A percentile compares a stretch with the other conserved stretches of the same genome.
phyloP scores from a whole-genome alignment of 2,329 filamentous ascomycete genomes.

The Cercospora beticola region DNA sequence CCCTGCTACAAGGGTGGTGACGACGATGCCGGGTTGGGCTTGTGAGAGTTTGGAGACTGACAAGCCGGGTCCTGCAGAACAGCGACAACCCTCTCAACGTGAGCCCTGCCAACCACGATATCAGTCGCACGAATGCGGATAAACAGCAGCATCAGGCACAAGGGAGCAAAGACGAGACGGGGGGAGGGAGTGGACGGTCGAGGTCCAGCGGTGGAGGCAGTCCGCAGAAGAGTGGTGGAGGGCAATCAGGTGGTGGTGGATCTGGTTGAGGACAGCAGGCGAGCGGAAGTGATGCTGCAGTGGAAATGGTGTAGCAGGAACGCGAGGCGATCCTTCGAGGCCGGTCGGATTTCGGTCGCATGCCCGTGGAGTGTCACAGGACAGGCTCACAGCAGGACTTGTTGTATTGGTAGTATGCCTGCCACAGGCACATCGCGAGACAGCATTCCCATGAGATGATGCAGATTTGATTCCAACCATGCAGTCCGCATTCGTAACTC shows the following conservation, averaged over 20 bases:
- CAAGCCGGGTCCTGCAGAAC: constrained; percentile 24
- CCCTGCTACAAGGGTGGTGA: constrained; percentile 5
- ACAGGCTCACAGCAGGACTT: neutral
- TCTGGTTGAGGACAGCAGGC: neutral
- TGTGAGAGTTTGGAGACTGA: neutral
- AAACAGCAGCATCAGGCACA: constrained; percentile 42
- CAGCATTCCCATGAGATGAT: neutral
- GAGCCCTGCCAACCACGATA: constrained; percentile 60
- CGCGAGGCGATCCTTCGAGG: neutral
- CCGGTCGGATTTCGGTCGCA: neutral
- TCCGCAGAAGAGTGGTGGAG: constrained; percentile 40
- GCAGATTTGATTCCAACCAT: neutral
- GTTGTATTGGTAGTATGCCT: neutral
- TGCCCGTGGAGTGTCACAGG: neutral
- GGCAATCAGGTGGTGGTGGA: constrained; percentile 29
- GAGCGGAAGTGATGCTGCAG: neutral
- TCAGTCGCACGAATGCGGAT: constrained; percentile 50
- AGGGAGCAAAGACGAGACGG: constrained; percentile 38
- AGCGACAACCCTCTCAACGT: constrained; percentile 56
- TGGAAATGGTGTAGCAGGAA: neutral
- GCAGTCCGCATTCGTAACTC: neutral
- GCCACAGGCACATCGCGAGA: neutral
- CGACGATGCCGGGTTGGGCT: neutral
- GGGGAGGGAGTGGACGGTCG: constrained; percentile 30
- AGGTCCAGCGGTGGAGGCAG: constrained; percentile 30